These are phyloP conservation scores for Populus davidiana DNA, from an alignment of 345 rosid genomes.

Conservation along the genomic window DNA sequence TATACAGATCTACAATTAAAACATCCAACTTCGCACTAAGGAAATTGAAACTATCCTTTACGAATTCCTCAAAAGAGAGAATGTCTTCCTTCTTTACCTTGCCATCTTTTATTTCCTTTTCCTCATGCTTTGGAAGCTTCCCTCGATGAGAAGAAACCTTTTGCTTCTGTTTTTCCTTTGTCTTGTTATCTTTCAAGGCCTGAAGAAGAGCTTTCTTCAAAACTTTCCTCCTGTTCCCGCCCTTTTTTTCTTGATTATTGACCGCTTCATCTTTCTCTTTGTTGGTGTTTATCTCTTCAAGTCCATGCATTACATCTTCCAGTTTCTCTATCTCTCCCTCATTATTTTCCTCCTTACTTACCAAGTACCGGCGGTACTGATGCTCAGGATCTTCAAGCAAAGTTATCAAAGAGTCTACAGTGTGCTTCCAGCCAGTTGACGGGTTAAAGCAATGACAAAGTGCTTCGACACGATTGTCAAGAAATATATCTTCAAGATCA, in stretches of 20 bases:
- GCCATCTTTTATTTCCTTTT: neutral
- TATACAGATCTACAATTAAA: neutral
- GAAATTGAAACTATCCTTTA: neutral
- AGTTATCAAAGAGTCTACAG: conserved; percentile 20
- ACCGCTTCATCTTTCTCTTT: neutral
- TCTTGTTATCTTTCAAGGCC: neutral
- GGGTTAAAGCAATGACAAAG: conserved; percentile 24
- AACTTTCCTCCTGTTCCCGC: neutral
- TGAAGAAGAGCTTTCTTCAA: neutral
- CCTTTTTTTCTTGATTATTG: neutral
- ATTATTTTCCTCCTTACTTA: neutral
- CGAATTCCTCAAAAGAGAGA: conserved; percentile 1
- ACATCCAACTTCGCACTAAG: neutral
- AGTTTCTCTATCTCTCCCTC: neutral
- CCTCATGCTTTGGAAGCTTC: neutral
- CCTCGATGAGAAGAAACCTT: neutral
- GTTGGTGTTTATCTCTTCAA: neutral
- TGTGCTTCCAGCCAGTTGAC: conserved; percentile 33
- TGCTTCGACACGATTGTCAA: conserved; percentile 35
- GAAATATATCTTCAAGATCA: conserved; percentile 35
- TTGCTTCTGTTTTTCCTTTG: neutral
- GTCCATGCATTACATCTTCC: neutral
- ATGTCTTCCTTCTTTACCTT: neutral
- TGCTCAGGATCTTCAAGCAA: conserved; percentile 33
- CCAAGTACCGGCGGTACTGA: conserved; percentile 8